Conservation (phyloP, 1,284 basidiomycete genomes). For the Marasmius fiardii region DNA sequence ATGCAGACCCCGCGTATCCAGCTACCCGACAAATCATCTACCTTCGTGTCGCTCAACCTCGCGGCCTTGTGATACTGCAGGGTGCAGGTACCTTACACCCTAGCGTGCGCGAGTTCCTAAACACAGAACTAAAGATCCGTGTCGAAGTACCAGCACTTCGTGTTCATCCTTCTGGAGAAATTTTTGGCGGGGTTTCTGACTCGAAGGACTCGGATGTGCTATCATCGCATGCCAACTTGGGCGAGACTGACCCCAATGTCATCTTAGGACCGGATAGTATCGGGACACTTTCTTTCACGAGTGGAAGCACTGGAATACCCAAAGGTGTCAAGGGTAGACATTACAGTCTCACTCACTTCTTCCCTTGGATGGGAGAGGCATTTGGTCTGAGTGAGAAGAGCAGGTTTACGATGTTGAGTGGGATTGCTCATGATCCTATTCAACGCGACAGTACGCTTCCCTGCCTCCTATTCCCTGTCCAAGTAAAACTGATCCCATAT, state of each 20-base stretch:
- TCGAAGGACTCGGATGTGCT: conserved; percentile 51
- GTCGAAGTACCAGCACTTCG: conserved; percentile 91
- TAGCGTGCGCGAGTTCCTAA: conserved; percentile 84
- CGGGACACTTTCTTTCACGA: conserved; percentile 96
- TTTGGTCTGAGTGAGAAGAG: conserved; percentile 79
- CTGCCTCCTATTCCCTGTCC: not conserved
- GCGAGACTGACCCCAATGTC: conserved; percentile 75
- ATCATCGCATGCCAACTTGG: conserved; percentile 47
- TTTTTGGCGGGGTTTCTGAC: conserved; percentile 61
- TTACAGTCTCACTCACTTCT: conserved; percentile 97
- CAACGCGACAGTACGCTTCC: conserved; percentile 91
- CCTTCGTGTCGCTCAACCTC: conserved; percentile 89
- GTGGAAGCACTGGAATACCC: conserved; percentile 96
- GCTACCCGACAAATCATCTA: conserved; percentile 95
- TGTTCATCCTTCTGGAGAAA: conserved; percentile 57
- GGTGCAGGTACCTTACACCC: conserved; percentile 85
- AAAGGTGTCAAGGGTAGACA: conserved; percentile 97
- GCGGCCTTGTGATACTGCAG: conserved; percentile 90
- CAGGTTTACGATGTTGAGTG: conserved; percentile 98
- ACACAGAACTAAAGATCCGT: conserved; percentile 81
- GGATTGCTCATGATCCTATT: conserved; percentile 99
- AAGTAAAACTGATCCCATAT: conserved; percentile 6
- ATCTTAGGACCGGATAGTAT: conserved; percentile 92
- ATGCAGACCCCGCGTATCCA: conserved; percentile 92
- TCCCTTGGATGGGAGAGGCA: conserved; percentile 97